phyloP scores from a whole-genome alignment of 2,329 filamentous ascomycete species.

The Talaromyces sp. region DNA sequence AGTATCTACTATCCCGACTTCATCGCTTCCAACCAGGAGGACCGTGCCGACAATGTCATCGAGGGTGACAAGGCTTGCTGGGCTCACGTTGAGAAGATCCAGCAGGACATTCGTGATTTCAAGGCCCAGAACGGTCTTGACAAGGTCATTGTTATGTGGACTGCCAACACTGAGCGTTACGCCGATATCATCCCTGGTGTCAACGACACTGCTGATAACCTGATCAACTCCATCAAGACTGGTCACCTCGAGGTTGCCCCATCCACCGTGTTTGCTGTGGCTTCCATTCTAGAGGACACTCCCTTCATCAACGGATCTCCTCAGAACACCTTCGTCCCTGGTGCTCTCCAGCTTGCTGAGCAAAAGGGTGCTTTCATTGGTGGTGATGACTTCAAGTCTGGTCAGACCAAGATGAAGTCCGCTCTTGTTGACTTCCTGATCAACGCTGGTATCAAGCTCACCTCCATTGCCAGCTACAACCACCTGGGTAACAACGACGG shows the following conservation, averaged over 20 bases:
- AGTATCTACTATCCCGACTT: conserved; percentile 99
- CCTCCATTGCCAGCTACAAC: conserved; percentile 98
- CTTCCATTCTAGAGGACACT: conserved; percentile 82
- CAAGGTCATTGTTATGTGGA: conserved; percentile 98
- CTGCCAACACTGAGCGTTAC: conserved; percentile 97
- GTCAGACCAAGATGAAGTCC: conserved; percentile 99
- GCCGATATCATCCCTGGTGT: conserved; percentile 84
- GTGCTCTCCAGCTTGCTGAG: conserved; percentile 85
- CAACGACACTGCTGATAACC: conserved; percentile 95
- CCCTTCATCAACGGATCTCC: conserved; percentile 99
- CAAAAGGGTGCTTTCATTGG: conserved; percentile 87
- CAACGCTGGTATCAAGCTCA: conserved; percentile 97
- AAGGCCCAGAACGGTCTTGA: conserved; percentile 82
- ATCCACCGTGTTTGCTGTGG: conserved; percentile 93
- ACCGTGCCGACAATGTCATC: conserved; percentile 88
- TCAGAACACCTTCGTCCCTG: conserved; percentile 98
- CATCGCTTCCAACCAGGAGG: conserved; percentile 97
- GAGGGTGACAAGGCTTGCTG: conserved; percentile 79
- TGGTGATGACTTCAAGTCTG: conserved; percentile 99
- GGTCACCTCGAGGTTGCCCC: conserved; percentile 92
- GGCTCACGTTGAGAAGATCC: conserved; percentile 90
- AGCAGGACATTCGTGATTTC: conserved; percentile 92
- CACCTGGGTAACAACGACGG: conserved; percentile 99
- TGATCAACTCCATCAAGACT: conserved; percentile 81
- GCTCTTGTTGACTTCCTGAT: conserved; percentile 98